Conservation (phyloP, 208 protist genomes). For the Polymyxa betae region DNA sequence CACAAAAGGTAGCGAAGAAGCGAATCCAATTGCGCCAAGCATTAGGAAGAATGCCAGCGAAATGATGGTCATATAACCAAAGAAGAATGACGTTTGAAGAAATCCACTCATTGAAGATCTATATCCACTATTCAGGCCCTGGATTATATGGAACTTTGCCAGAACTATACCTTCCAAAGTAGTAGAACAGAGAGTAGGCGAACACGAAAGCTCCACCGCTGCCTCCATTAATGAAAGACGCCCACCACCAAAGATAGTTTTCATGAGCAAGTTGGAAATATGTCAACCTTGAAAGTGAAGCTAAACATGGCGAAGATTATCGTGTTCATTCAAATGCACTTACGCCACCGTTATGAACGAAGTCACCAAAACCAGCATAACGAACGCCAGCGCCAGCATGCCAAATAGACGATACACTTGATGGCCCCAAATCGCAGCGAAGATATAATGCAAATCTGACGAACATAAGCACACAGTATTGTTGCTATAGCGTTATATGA, state of each 20-base stretch:
- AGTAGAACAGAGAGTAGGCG: constrained; percentile 78
- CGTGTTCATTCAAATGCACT: not conserved
- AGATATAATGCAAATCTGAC: constrained; percentile 83
- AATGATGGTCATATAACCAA: constrained; percentile 78
- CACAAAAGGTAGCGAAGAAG: constrained; percentile 77
- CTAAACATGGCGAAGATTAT: constrained; percentile 13
- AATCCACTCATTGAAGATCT: constrained; percentile 76
- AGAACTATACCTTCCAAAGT: constrained; percentile 69
- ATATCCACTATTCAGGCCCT: not conserved
- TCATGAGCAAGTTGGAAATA: constrained; percentile 84
- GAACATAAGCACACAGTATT: not conserved
- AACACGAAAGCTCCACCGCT: constrained; percentile 73
- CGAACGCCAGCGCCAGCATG: constrained; percentile 80
- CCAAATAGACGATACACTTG: constrained; percentile 81
- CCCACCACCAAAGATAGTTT: constrained; percentile 85
- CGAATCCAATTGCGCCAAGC: constrained; percentile 80
- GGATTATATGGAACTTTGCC: not conserved
- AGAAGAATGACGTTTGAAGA: constrained; percentile 78
- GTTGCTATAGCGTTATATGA: not conserved
- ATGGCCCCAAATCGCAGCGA: constrained; percentile 77
- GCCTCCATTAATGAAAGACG: constrained; percentile 75
- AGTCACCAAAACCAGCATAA: constrained; percentile 82
- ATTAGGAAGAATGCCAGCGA: constrained; percentile 81
- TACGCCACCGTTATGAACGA: constrained; percentile 71
- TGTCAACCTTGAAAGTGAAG: constrained; percentile 76